These are phyloP conservation scores for Diplodia sapinea DNA, from an alignment of 2,329 filamentous ascomycete genomes.

Conservation along the genomic window DNA sequence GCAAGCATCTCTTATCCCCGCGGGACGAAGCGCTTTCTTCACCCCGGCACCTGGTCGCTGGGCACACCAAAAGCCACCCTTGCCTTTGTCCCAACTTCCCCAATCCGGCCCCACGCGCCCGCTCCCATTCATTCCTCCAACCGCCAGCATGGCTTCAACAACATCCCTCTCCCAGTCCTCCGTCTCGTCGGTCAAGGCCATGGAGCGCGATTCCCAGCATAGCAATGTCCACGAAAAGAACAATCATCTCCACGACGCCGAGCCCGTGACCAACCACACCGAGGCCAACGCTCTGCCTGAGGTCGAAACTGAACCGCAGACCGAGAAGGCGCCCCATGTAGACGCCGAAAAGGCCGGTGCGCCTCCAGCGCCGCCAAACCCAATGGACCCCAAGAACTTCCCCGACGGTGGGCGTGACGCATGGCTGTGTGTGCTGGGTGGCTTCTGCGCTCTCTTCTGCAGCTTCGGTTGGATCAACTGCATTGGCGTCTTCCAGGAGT, in stretches of 20 bases:
- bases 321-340: background rate
- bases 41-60: background rate
- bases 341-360: constrained; percentile 23
- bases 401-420: constrained; percentile 49
- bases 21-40: background rate
- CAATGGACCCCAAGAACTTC: constrained; percentile 33
- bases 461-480: constrained; percentile 53
- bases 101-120: constrained; percentile 1
- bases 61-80: constrained; percentile 7
- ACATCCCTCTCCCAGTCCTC: constrained; percentile 6
- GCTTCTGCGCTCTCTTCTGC: constrained; percentile 42
- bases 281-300: constrained; percentile 27
- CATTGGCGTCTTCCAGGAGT: constrained; percentile 55
- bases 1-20: background rate
- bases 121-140: background rate
- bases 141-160: constrained; percentile 14
- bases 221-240: constrained; percentile 13
- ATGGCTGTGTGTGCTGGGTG: constrained; percentile 50
- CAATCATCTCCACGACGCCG: constrained; percentile 18
- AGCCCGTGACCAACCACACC: constrained; percentile 28
- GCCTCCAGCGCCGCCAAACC: constrained; percentile 12
- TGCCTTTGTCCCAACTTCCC: constrained; percentile 12
- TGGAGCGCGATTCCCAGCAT: constrained; percentile 11
- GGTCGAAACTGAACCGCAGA: constrained; percentile 24
- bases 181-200: constrained; percentile 17